phyloP scores from a whole-genome alignment of 108 stramenopile genomes.

The Nannochloropsis gaditana region DNA sequence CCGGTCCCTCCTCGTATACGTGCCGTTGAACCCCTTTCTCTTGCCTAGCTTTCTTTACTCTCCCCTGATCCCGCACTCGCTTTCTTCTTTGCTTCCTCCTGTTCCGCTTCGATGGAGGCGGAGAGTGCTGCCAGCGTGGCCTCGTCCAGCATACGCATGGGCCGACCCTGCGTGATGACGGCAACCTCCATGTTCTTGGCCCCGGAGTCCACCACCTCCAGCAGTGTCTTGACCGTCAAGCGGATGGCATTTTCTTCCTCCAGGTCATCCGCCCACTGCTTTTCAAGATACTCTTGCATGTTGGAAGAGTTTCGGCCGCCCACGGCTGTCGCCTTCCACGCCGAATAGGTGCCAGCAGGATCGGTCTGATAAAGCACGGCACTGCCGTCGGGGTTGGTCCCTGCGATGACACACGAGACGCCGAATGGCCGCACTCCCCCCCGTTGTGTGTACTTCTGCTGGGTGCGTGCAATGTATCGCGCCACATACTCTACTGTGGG shows the following conservation, averaged over 20 bases:
- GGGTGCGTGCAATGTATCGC: slow-evolving; percentile 88
- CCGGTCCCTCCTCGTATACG: no score
- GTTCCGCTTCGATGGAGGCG: slow-evolving; percentile 41
- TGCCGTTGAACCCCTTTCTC: no score
- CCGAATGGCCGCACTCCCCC: slow-evolving; percentile 99
- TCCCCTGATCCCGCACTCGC: slow-evolving; percentile 25
- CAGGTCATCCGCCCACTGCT: slow-evolving; percentile 80
- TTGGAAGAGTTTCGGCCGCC: slow-evolving; percentile 92
- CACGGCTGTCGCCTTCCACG: slow-evolving; percentile 98
- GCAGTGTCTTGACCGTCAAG: slow-evolving; percentile 84
- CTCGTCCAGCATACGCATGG: slow-evolving; percentile 37
- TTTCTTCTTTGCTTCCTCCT: slow-evolving; percentile 39
- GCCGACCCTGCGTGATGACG: neutral
- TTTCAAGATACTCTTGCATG: slow-evolving; percentile 96
- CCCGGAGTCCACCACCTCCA: slow-evolving; percentile 97
- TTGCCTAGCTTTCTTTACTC: neutral
- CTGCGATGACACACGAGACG: slow-evolving; percentile 67
- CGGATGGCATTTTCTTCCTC: slow-evolving; percentile 71
- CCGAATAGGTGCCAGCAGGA: slow-evolving; percentile 93
- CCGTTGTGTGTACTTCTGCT: slow-evolving; percentile 98
- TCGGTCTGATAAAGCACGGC: slow-evolving; percentile 91
- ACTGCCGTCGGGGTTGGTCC: slow-evolving; percentile 61
- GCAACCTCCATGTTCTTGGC: slow-evolving; percentile 86
- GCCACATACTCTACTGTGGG: slow-evolving; percentile 96
- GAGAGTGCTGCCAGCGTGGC: slow-evolving; percentile 38